Evolutionary conservation across 257 asterid genomes (phyloP), one percentile per base, ranked within the genome.

Genomic region (Nicotiana tabacum): DNA sequence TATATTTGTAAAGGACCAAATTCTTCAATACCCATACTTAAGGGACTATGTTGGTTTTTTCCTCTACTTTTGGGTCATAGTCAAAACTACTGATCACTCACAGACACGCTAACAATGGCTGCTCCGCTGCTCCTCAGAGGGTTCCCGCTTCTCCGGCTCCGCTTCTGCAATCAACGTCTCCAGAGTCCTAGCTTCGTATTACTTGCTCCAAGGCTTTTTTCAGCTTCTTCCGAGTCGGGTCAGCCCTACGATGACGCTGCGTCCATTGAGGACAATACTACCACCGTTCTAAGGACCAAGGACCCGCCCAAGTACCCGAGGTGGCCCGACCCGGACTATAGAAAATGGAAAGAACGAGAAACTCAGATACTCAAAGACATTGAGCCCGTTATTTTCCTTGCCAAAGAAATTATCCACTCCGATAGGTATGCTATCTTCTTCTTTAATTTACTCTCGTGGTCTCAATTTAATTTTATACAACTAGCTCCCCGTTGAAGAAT

Each of bases 331-430:
- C 86, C 92, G 16, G 92, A 90, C 48, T 88, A 82, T 81, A 82
- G 95, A 64, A 93, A 86, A 81, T 92, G 99, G 99, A 91, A 91
- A 66, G 87, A 72, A 53, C 88, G 85, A 78, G 98, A 95, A 91
- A 83, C 92, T 1, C 87, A 91, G 74, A 93, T 95, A 62, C 93
- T 89, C 48, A 83, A 85, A 39, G 99, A 95, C 37, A 88, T 93
- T 67, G 92, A 92, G 67, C 95, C 97, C 82, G 78, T 92, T 80
- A 85, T 86, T 82, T 82, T 66, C 61, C 91, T 89, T 56, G 83
- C 93, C 70, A 95, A 95, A 81, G 90, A 91, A 66, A 93, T 95
- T 62, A 93, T 95, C 69, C 99, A 95, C 90, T 93, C 98, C 0
- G 35, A 88, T 17, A 92, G 96, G 97, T 93, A 5, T 48, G 43